phyloP scores from a whole-genome alignment of 2,329 filamentous ascomycete genomes.

The Aspergillus ustus region DNA sequence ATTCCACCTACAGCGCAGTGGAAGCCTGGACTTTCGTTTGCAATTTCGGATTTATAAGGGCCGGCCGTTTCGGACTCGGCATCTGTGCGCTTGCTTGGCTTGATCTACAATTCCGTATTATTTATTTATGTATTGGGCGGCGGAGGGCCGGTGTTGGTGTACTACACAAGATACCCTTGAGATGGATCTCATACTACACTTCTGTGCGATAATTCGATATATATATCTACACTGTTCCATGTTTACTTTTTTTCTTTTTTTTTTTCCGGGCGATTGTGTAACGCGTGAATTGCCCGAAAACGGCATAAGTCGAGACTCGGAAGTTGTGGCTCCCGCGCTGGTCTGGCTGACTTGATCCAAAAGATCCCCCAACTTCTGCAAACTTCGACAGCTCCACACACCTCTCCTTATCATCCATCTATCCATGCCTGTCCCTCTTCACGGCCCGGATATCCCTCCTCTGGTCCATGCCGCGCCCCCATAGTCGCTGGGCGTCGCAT shows the following conservation, averaged over 20 bases:
- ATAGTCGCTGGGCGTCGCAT: conserved; percentile 36
- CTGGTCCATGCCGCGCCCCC: conserved; percentile 34
- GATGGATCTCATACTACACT: conserved; percentile 2
- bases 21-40: conserved; percentile 1
- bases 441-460: conserved; percentile 17
- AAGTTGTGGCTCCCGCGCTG: conserved; percentile 5
- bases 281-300: not conserved
- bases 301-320: conserved; percentile 8
- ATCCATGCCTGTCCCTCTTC: conserved; percentile 18
- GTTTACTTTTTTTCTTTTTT: too few relatives aligned
- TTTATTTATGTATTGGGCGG: not conserved
- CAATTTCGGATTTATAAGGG: not conserved
- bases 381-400: conserved; percentile 11
- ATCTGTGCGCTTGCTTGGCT: not conserved
- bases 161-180: conserved; percentile 10
- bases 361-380: conserved; percentile 13
- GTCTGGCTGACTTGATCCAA: conserved; percentile 9
- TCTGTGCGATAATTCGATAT: not conserved
- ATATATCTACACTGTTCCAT: not conserved
- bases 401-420: conserved; percentile 3
- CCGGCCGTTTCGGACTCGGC: not conserved
- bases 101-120: not conserved
- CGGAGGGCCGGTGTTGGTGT: conserved; percentile 2
- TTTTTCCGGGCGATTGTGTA: too few relatives aligned
- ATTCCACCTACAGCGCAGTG: conserved; percentile 10